Evolutionary conservation across 257 asterid genomes (phyloP), one percentile per base, ranked within the genome.

Genomic region (Misopates orontium): DNA sequence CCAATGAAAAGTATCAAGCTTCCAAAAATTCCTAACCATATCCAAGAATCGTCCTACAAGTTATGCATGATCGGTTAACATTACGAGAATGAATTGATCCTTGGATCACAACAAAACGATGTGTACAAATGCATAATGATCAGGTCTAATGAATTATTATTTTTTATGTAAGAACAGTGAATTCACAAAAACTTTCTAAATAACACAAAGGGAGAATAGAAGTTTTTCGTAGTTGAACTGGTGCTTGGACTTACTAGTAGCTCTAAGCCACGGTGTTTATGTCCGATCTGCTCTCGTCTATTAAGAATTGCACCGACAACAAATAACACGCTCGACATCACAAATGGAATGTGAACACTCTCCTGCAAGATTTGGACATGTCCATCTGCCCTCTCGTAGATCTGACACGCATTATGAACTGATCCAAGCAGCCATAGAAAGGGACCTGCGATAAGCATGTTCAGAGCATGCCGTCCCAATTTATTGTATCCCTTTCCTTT

Each of bases 341-440:
- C 63, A 82, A 88, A 88, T 1, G 97, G 99, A 21, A 94, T 68
- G 23, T 80, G 80, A 48, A 94, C 89, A 13, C 87, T 73, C 42
- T 78, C 77, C 78, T 94, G 99, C 77, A 94, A 64, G 56, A 94
- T 82, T 68, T 90, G 99, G 36, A 94, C 74, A 58, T 85, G 83
- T 10, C 86, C 95, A 66, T 81, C 93, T 0, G 96, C 89, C 71
- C 95, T 80, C 80, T 94, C 97, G 17, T 94, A 94, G 49, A 90
- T 82, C 73, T 94, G 99, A 51, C 97, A 90, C 0, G 95, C 82
- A 66, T 90, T 90, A 14, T 80, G 95, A 70, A 88, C 79, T 15
- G 97, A 90, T 51, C 99, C 99, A 2, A 94, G 59, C 47, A 88
- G 60, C 99, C 99, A 90, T 3, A 94, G 67, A 23, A 66, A 77